Percentiles rank a stretch among this genome's conserved stretches.
phyloP scores from a whole-genome alignment of 768 basidiomycete genomes.

The Termitomyces sp. region DNA sequence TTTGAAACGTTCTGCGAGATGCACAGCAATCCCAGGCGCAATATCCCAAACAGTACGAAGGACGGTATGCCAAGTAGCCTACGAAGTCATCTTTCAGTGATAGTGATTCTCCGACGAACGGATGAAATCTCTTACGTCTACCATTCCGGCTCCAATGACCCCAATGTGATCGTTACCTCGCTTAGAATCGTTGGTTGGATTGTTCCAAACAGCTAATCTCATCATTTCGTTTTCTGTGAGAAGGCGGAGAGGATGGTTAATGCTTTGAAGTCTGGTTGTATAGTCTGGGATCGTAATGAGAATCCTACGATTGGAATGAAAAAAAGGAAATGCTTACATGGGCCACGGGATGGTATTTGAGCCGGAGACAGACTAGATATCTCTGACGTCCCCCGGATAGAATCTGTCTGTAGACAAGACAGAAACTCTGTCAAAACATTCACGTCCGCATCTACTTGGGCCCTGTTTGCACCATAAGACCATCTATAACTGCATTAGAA shows the following conservation, averaged over 20 bases:
- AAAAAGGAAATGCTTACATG: slow-evolving; percentile 30
- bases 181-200: slow-evolving; percentile 75
- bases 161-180: slow-evolving; percentile 61
- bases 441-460: slow-evolving; percentile 87
- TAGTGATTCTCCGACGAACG: slow-evolving; percentile 7
- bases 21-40: slow-evolving; percentile 78
- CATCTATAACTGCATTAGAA: slow-evolving; percentile 51
- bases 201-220: slow-evolving; percentile 85
- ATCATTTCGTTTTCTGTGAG: slow-evolving; percentile 90
- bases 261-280: slow-evolving; percentile 52
- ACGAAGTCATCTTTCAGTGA: background rate
- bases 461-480: slow-evolving; percentile 93
- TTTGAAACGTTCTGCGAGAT: slow-evolving; percentile 89
- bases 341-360: slow-evolving; percentile 38
- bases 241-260: slow-evolving; percentile 74
- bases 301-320: background rate
- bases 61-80: slow-evolving; percentile 66
- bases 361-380: slow-evolving; percentile 61
- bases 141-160: slow-evolving; percentile 48
- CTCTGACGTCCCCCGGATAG: slow-evolving; percentile 51
- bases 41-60: slow-evolving; percentile 78
- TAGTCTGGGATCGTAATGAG: slow-evolving; percentile 41
- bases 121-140: slow-evolving; percentile 46
- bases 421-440: slow-evolving; percentile 85
- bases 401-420: slow-evolving; percentile 71